phyloP scores from a whole-genome alignment of 352 stramenopile genomes.

The Pythium brachiatum region DNA sequence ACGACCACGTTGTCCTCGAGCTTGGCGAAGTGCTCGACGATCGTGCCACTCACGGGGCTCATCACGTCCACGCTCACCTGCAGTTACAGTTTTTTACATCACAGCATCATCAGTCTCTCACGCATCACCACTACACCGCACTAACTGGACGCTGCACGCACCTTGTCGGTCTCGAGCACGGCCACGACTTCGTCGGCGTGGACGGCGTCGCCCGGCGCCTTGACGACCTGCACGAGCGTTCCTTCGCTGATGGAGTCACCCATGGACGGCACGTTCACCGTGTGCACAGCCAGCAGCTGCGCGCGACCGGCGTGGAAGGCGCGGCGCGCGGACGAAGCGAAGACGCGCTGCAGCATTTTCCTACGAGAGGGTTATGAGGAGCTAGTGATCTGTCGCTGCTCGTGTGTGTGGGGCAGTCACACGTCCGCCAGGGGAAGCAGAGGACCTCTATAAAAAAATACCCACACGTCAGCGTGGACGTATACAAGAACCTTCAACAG shows the following conservation, averaged over 20 bases:
- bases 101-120: not conserved
- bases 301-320: conserved; percentile 47
- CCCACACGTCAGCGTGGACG: not conserved
- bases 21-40: conserved; percentile 93
- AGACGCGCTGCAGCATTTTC: conserved; percentile 22
- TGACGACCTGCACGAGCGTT: conserved; percentile 96
- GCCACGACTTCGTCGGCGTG: conserved; percentile 96
- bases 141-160: conserved; percentile 33
- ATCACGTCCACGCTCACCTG: conserved; percentile 90
- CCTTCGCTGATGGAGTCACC: conserved; percentile 98
- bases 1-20: conserved; percentile 97
- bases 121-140: not conserved
- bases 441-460: conserved; percentile 2
- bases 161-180: conserved; percentile 99
- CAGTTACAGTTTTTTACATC: conserved; percentile 9
- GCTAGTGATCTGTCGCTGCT: not conserved
- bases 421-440: not conserved
- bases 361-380: not conserved
- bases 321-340: conserved; percentile 22
- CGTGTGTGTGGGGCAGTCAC: conserved; percentile 2
- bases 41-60: conserved; percentile 85
- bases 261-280: conserved; percentile 87
- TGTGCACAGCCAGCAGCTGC: conserved; percentile 47
- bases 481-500: not conserved
- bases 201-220: conserved; percentile 91